These are phyloP conservation scores for Fusarium concolor DNA, from an alignment of 2,329 filamentous ascomycete species.

Conservation along the genomic window DNA sequence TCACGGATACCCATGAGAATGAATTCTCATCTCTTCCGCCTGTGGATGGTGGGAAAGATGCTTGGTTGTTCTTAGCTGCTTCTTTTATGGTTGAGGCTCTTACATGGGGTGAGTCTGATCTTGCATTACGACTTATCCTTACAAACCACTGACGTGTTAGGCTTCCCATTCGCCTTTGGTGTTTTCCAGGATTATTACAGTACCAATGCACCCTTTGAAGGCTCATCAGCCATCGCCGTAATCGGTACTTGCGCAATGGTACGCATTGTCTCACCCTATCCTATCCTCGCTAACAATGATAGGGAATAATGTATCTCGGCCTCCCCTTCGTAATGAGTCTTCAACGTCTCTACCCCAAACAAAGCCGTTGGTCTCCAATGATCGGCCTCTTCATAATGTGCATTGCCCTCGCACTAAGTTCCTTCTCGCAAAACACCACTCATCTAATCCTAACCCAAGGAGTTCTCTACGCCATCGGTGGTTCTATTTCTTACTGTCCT, in stretches of 20 bases:
- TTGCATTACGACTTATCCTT: fast-evolving
- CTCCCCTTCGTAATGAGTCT: constrained; percentile 12
- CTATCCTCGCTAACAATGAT: not conserved
- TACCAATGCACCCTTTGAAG: constrained; percentile 67
- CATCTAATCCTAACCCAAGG: constrained; percentile 72
- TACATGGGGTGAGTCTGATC: constrained; percentile 47
- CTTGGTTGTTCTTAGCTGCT: constrained; percentile 51
- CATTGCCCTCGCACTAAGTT: constrained; percentile 62
- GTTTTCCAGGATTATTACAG: constrained; percentile 78
- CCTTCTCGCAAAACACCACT: constrained; percentile 63
- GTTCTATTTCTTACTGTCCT: constrained; percentile 65
- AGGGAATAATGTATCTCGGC: constrained; percentile 68
- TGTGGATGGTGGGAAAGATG: constrained; percentile 50
- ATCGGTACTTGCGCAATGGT: constrained; percentile 74
- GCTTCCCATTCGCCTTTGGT: constrained; percentile 76
- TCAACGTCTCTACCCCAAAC: constrained; percentile 51
- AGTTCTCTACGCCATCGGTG: constrained; percentile 69
- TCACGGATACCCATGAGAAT: not conserved
- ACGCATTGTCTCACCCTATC: constrained; percentile 35
- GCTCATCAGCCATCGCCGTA: constrained; percentile 65
- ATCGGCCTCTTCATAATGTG: constrained; percentile 63
- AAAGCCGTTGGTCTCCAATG: constrained; percentile 56
- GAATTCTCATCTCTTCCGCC: constrained; percentile 40
- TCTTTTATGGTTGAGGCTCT: constrained; percentile 50
- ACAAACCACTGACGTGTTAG: constrained; percentile 50